A percentile compares a stretch with the other conserved stretches of the same genome.
These are phyloP conservation scores for Rhodosporidiobolus sp. DNA, from an alignment of 768 basidiomycete species.

Conservation along the genomic window DNA sequence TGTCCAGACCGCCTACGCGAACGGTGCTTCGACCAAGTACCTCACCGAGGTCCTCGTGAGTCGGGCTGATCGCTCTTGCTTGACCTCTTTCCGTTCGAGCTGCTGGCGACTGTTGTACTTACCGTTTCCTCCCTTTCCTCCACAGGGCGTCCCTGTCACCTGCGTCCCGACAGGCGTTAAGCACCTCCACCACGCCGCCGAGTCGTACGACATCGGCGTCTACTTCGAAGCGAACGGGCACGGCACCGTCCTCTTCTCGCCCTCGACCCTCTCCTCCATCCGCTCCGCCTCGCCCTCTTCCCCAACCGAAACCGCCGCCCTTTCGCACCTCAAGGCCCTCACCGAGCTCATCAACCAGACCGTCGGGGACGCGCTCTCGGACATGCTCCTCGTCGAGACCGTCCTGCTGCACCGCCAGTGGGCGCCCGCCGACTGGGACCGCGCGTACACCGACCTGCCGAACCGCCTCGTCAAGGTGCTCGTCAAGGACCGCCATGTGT, in stretches of 20 bases:
- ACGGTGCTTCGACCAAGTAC: conserved; percentile 93
- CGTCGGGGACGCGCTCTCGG: conserved; percentile 93
- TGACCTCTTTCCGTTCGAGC: neutral
- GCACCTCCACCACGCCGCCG: conserved; percentile 94
- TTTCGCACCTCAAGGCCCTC: conserved; percentile 60
- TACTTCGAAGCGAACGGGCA: conserved; percentile 99
- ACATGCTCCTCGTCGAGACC: conserved; percentile 89
- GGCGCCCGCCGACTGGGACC: conserved; percentile 80
- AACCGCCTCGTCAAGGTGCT: conserved; percentile 92
- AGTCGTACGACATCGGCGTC: conserved; percentile 89
- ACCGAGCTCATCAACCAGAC: conserved; percentile 92
- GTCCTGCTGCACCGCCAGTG: conserved; percentile 87
- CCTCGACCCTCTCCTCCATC: conserved; percentile 63
- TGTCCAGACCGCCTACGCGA: conserved; percentile 98
- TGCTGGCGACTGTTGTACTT: neutral
- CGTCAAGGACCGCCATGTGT: conserved; percentile 73
- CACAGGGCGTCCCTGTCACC: conserved; percentile 82
- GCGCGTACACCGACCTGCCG: conserved; percentile 85
- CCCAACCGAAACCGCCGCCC: conserved; percentile 46
- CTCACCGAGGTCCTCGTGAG: conserved; percentile 63
- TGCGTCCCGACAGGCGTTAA: conserved; percentile 97
- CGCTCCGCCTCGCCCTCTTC: conserved; percentile 64
- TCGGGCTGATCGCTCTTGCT: neutral
- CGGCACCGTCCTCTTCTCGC: conserved; percentile 93
- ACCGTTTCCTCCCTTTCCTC: neutral